These are phyloP conservation scores for Halenospora varia DNA, from an alignment of 495 filamentous ascomycete genomes.

Conservation along the genomic window DNA sequence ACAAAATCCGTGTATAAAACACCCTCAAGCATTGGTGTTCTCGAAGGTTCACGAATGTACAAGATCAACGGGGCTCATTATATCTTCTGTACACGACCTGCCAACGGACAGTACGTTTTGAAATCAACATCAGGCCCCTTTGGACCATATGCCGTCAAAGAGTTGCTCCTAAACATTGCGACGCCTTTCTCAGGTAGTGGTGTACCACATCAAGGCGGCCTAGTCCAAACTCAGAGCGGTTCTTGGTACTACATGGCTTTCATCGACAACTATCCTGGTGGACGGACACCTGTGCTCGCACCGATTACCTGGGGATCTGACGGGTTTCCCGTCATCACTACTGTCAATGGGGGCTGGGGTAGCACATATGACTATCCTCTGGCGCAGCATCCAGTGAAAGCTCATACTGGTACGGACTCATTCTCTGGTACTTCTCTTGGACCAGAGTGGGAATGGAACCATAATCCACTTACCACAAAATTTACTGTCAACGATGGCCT, in stretches of 20 bases:
- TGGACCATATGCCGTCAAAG: slow-evolving; percentile 42
- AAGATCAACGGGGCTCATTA: slow-evolving; percentile 50
- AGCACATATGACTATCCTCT: slow-evolving; percentile 39
- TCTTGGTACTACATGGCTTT: slow-evolving; percentile 59
- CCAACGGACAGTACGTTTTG: slow-evolving; percentile 39
- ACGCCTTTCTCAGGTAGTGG: slow-evolving; percentile 42
- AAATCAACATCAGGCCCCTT: slow-evolving; percentile 40
- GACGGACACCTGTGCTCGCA: slow-evolving; percentile 53
- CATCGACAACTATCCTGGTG: slow-evolving; percentile 48
- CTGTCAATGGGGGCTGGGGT: slow-evolving; percentile 39
- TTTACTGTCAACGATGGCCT: slow-evolving; percentile 26
- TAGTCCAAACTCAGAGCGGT: slow-evolving; percentile 48
- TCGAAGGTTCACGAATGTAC: slow-evolving; percentile 56
- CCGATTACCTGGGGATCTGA: slow-evolving; percentile 47
- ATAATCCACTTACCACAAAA: slow-evolving; percentile 46
- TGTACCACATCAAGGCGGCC: slow-evolving; percentile 49
- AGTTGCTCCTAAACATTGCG: slow-evolving; percentile 33
- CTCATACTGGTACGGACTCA: slow-evolving; percentile 33
- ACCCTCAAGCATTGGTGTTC: slow-evolving; percentile 29
- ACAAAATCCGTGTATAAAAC: slow-evolving; percentile 38
- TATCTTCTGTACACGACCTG: slow-evolving; percentile 42
- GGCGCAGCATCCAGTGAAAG: slow-evolving; percentile 17
- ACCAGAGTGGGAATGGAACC: slow-evolving; percentile 58
- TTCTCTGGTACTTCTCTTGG: slow-evolving; percentile 37
- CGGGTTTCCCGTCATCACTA: slow-evolving; percentile 42